A percentile compares a stretch with the other conserved stretches of the same genome.
Conservation (phyloP, 75 land plant genomes). For the Isoetes taiwanensis region DNA sequence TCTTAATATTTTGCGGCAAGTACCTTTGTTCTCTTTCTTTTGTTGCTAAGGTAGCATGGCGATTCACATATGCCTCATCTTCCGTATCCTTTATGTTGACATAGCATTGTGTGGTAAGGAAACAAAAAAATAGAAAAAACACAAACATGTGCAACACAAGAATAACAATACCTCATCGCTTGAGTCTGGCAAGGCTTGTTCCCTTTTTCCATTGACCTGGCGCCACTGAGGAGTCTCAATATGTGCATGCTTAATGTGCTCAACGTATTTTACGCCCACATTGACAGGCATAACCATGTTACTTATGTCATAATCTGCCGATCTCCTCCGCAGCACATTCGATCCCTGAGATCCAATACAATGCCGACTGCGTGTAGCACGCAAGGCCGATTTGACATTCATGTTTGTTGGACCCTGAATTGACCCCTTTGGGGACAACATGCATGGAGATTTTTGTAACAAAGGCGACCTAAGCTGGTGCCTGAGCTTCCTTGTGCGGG, state of each 20-base stretch:
- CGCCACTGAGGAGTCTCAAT: conserved; percentile 34
- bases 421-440: too few relatives aligned
- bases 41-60: too few relatives aligned
- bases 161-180: conserved; percentile 18
- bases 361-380: too few relatives aligned
- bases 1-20: too few relatives aligned
- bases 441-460: not conserved
- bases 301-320: conserved; percentile 26
- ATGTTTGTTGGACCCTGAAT: too few relatives aligned
- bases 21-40: too few relatives aligned
- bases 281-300: conserved; percentile 30
- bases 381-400: too few relatives aligned
- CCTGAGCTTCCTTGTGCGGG: conserved; percentile 37
- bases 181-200: not conserved
- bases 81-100: conserved; percentile 12
- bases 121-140: not conserved
- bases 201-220: conserved; percentile 1
- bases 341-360: too few relatives aligned
- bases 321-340: conserved; percentile 19
- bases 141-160: not conserved
- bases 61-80: conserved; percentile 17
- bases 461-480: conserved; percentile 14
- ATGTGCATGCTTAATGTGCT: conserved; percentile 30
- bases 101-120: too few relatives aligned
- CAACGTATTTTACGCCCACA: conserved; percentile 26